Evolutionary conservation across 2,329 filamentous ascomycete species (phyloP).

Genomic region (Microsporum audouinii): DNA sequence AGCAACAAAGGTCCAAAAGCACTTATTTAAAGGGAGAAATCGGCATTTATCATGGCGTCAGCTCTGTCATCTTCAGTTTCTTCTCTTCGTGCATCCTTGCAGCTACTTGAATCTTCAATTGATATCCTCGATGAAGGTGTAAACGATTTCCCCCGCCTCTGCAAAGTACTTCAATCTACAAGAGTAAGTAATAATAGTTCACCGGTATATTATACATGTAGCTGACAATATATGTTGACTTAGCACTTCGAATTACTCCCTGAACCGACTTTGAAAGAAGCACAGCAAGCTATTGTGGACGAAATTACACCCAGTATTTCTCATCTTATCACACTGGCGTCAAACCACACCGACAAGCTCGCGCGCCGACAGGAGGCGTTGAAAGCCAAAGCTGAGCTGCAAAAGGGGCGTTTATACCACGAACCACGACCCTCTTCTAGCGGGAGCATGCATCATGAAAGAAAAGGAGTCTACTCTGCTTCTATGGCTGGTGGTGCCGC

Average conservation of each 20-base stretch:
- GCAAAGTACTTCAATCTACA: slow-evolving; percentile 52
- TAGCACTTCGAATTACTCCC: slow-evolving; percentile 90
- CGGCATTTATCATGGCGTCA: slow-evolving; percentile 24
- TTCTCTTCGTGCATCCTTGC: slow-evolving; percentile 50
- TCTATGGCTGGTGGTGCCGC: slow-evolving; percentile 6
- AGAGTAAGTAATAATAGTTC: slow-evolving; percentile 34
- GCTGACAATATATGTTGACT: background rate
- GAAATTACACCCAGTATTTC: slow-evolving; percentile 83
- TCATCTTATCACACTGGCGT: slow-evolving; percentile 67
- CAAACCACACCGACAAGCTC: slow-evolving; percentile 69
- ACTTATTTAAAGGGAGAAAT: background rate
- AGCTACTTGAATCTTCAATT: slow-evolving; percentile 52
- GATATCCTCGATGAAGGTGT: slow-evolving; percentile 51
- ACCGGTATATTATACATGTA: background rate
- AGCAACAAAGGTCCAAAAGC: background rate
- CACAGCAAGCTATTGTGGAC: slow-evolving; percentile 72
- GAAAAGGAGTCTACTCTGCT: slow-evolving; percentile 16
- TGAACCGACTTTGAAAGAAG: slow-evolving; percentile 66
- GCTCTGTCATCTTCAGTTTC: slow-evolving; percentile 50
- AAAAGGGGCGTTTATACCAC: slow-evolving; percentile 57
- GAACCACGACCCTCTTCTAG: slow-evolving; percentile 25
- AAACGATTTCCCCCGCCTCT: slow-evolving; percentile 51
- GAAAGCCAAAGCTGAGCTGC: slow-evolving; percentile 69
- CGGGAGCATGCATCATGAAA: slow-evolving; percentile 3
- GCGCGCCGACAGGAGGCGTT: slow-evolving; percentile 72